Evolutionary conservation across 345 rosid genomes (phyloP).

Genomic region (Geranium brycei): DNA sequence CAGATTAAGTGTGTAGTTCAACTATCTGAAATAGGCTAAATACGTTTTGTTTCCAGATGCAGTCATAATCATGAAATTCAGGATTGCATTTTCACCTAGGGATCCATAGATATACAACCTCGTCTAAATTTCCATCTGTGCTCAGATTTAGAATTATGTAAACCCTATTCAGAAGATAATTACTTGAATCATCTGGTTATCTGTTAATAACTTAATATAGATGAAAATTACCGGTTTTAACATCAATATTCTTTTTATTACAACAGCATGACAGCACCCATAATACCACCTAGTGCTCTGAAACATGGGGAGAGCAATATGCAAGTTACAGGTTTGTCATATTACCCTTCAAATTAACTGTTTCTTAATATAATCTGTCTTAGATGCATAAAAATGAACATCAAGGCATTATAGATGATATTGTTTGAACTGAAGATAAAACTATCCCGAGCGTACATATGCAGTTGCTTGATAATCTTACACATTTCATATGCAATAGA

Average conservation of each 20-base stretch:
- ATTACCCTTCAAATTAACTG: not conserved
- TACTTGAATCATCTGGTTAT: not conserved
- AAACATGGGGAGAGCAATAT: conserved; percentile 63
- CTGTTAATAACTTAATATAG: too few species aligned
- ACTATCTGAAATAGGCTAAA: not conserved
- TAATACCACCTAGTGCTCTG: conserved; percentile 56
- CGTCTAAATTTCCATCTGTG: too few species aligned
- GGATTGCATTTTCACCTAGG: not conserved
- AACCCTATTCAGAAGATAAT: not conserved
- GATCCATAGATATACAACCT: not conserved
- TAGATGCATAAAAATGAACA: not conserved
- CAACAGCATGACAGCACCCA: conserved; percentile 75
- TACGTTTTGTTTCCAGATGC: not conserved
- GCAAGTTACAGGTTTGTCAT: conserved; percentile 46
- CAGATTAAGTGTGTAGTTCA: not conserved
- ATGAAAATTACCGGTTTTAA: not conserved
- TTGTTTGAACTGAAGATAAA: not conserved
- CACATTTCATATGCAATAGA: not conserved
- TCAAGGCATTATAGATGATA: not conserved
- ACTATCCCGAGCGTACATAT: not conserved
- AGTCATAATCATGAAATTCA: not conserved
- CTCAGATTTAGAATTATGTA: too few species aligned
- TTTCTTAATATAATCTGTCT: not conserved
- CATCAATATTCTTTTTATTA: too few species aligned
- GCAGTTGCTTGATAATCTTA: not conserved